Evolutionary conservation across 1,284 basidiomycete species (phyloP), one percentile per base, ranked within the genome.

Genomic region (Ganoderma lingzhi): DNA sequence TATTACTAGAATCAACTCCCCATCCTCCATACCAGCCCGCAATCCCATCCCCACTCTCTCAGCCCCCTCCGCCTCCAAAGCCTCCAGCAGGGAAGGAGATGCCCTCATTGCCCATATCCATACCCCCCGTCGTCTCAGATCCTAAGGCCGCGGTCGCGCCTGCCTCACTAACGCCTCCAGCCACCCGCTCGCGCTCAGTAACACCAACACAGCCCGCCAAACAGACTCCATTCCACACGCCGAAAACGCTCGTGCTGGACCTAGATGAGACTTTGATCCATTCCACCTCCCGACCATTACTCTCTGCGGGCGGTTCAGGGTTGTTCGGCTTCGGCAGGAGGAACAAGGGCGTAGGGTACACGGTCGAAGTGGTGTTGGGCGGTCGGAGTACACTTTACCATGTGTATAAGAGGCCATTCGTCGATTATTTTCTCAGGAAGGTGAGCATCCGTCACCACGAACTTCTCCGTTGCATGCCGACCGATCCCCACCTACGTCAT

Each of bases 251-350:
- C 39, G 96, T 98, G 28, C 89, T 99, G 61, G 97, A 99, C 82
- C 85, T 99, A 53, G 97, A 99, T 80, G 97, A 99, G 83, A 99
- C 97, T 0, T 89, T 99, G 67, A 99, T 99, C 70, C 97, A 99
- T 79, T 98, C 97, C 2, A 99, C 96, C 0, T 95, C 95, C 35
- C 87, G 95, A 53, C 94, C 93, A 32, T 85, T 92, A 66, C 81
- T 80, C 67, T 84, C 83, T 65, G 78, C 82, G 63, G 83, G 86
- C 45, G 84, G 87, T 35, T 85, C 86, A 8, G 89, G 91, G 30
- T 81, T 94, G 39, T 84, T 95, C 69, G 90, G 91, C 64, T 86
- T 84, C 77, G 87, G 82, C 60, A 84, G 84, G 67, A 83, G 88
- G 69, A 90, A 90, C 76, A 90, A 90, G 77, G 89, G 91, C 67